A percentile compares a stretch with the other conserved stretches of the same genome.
Evolutionary conservation across 768 basidiomycete species (phyloP).

Genomic region (Suillus lakei): DNA sequence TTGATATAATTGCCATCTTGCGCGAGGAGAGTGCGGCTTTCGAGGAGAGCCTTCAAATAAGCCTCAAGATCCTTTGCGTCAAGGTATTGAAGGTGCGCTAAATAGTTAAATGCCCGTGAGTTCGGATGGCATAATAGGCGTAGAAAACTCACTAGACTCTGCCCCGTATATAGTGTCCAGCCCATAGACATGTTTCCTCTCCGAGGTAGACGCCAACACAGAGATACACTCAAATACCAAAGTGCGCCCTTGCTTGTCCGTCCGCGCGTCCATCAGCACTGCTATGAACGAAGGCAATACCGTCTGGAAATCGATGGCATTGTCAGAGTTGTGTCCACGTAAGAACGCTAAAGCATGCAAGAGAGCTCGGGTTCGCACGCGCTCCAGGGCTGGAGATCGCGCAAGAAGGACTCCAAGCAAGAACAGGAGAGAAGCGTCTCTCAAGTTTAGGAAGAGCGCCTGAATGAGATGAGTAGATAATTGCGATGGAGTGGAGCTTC

Average conservation of each 20-base stretch:
- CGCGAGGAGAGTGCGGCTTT: constrained; percentile 56
- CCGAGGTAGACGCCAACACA: constrained; percentile 43
- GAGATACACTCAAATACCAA: constrained; percentile 60
- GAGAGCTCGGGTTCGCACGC: constrained; percentile 60
- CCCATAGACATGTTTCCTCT: constrained; percentile 63
- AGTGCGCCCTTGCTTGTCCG: constrained; percentile 33
- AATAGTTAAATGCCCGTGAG: constrained; percentile 27
- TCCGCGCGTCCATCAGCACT: constrained; percentile 44
- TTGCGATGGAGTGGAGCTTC: constrained; percentile 41
- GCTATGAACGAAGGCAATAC: constrained; percentile 74
- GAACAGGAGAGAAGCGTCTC: constrained; percentile 77
- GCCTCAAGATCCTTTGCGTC: constrained; percentile 64
- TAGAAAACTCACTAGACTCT: constrained; percentile 50
- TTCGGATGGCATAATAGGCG: neutral
- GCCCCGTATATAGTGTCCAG: constrained; percentile 76
- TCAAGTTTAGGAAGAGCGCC: constrained; percentile 68
- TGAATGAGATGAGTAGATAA: constrained; percentile 64
- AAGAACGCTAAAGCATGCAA: constrained; percentile 82
- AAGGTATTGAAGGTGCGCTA: constrained; percentile 65
- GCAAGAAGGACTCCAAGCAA: constrained; percentile 74
- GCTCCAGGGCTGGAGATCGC: constrained; percentile 27
- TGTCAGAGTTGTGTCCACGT: constrained; percentile 63
- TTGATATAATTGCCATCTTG: constrained; percentile 65
- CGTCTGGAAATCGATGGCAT: constrained; percentile 77
- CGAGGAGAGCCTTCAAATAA: constrained; percentile 58